These are phyloP conservation scores for Ceriops zippeliana DNA, from an alignment of 345 rosid genomes.

Conservation along the genomic window DNA sequence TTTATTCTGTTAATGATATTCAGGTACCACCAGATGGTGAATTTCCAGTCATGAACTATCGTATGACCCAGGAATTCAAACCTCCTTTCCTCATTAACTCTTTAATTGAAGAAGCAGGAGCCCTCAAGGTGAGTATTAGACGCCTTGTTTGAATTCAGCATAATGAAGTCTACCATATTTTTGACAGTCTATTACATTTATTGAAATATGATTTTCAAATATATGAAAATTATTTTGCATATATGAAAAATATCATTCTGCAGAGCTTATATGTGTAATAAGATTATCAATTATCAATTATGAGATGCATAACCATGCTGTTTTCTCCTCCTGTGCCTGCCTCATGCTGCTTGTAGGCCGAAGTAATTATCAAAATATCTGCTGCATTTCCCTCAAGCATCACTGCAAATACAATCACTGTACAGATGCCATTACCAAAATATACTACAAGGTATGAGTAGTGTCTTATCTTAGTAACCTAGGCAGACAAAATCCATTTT, in stretches of 20 bases:
- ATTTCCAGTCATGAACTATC: conserved; percentile 98
- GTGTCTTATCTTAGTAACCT: background rate
- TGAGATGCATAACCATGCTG: background rate
- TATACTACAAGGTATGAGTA: conserved; percentile 68
- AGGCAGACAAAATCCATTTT: too few relatives aligned
- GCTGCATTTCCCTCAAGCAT: conserved; percentile 83
- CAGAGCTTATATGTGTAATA: background rate
- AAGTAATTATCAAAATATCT: conserved; percentile 75
- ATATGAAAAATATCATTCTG: background rate
- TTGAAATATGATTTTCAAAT: too few relatives aligned
- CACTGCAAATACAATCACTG: conserved; percentile 69
- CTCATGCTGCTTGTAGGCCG: conserved; percentile 61
- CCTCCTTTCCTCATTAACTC: conserved; percentile 93
- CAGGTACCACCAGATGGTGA: conserved; percentile 99
- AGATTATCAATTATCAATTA: background rate
- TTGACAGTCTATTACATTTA: too few relatives aligned
- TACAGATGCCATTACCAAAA: conserved; percentile 94
- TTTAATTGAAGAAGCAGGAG: conserved; percentile 92
- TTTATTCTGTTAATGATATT: conserved; percentile 23
- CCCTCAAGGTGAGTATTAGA: conserved; percentile 55
- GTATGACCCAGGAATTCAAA: conserved; percentile 97
- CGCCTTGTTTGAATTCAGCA: too few relatives aligned
- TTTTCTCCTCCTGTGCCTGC: background rate
- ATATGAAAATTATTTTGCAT: background rate
- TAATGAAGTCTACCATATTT: too few relatives aligned